A percentile compares a stretch with the other conserved stretches of the same genome.
Evolutionary conservation across 345 rosid genomes (phyloP).

Genomic region (Nephelium lappaceum): DNA sequence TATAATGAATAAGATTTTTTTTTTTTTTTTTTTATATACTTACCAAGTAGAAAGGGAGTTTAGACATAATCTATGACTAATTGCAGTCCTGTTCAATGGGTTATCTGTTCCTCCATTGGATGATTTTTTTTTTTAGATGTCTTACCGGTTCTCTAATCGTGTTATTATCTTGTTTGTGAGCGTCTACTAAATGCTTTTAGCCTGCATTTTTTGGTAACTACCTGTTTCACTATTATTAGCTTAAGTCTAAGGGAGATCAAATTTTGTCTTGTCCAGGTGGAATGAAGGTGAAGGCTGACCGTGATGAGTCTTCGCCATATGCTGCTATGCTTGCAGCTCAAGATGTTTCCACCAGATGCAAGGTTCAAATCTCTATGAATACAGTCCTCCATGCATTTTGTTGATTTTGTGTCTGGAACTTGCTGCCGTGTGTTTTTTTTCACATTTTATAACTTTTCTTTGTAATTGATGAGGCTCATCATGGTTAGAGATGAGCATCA

Average conservation of each 20-base stretch:
- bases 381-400: neutral
- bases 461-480: neutral
- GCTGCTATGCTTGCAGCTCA: constrained; percentile 69
- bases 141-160: too few relatives aligned
- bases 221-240: too few relatives aligned
- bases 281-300: constrained; percentile 63
- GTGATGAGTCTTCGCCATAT: constrained; percentile 58
- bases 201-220: neutral
- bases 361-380: constrained; percentile 27
- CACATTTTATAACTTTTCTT: neutral
- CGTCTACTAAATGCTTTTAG: neutral
- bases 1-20: neutral
- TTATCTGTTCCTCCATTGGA: neutral
- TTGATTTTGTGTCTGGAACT: neutral
- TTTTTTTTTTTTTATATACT: too few relatives aligned
- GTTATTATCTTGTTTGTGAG: neutral
- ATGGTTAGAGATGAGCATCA: neutral
- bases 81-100: neutral
- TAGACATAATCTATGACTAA: neutral
- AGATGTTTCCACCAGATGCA: constrained; percentile 57
- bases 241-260: neutral
- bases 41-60: neutral
- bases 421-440: neutral
- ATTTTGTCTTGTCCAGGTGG: constrained; percentile 38
- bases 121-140: neutral